Evolutionary conservation across 306 rosid genomes (phyloP).

Genomic region (Casuarina glauca): DNA sequence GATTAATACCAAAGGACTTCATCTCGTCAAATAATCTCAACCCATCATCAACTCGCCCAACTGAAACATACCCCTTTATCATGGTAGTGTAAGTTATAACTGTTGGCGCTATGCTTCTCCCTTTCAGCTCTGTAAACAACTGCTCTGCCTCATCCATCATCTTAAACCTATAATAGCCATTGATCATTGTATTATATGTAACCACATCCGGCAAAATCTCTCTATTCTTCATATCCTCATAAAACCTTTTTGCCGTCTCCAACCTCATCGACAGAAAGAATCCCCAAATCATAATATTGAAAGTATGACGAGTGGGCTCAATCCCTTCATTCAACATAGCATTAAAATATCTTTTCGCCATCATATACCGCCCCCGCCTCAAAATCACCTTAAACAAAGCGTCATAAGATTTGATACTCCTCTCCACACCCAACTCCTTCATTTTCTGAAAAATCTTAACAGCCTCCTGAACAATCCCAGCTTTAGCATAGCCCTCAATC

Average conservation of each 20-base stretch:
- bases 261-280: conserved; percentile 72
- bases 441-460: conserved; percentile 72
- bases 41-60: conserved; percentile 59
- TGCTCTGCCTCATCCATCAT: conserved; percentile 75
- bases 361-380: conserved; percentile 75
- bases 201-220: conserved; percentile 65
- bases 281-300: conserved; percentile 84
- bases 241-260: conserved; percentile 75
- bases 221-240: conserved; percentile 69
- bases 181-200: conserved; percentile 76
- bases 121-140: conserved; percentile 82
- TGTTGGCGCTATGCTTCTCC: conserved; percentile 55
- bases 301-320: conserved; percentile 77
- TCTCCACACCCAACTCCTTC: conserved; percentile 64
- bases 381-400: conserved; percentile 75
- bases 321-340: conserved; percentile 77
- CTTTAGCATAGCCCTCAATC: conserved; percentile 72
- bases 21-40: conserved; percentile 61
- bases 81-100: conserved; percentile 84
- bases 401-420: conserved; percentile 62
- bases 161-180: conserved; percentile 76
- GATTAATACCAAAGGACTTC: conserved; percentile 68
- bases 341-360: conserved; percentile 89
- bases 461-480: conserved; percentile 89
- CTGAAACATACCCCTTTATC: conserved; percentile 72